Evolutionary conservation across 148 eudicot genomes (phyloP), one percentile per base, ranked within the genome.

Genomic region (Salicornia ramosissima): DNA sequence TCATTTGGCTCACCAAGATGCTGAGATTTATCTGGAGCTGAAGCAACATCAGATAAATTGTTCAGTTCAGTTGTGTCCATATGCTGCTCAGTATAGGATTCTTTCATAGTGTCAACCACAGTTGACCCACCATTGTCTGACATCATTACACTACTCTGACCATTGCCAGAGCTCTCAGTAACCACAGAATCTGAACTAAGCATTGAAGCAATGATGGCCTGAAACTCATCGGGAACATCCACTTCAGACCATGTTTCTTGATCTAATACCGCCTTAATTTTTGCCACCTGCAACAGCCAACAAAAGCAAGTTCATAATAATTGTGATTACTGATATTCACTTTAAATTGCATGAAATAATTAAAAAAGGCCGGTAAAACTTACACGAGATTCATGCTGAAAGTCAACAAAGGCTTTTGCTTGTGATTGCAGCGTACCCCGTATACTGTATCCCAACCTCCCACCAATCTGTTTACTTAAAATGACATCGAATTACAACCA

Each of bases 171-270:
- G 19, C 43, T 59, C 58, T 71, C 88, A 51, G 77, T 43, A 52
- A 50, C n/a, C 19, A 69, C 53, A 73, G 84, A 68, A 80, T 87
- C 88, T 65, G 86, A 80, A 67, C 74, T 72, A 79, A 75, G 75
- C 68, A 91, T 77, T 65, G 93, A 89, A 72, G 76, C 78, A 71
- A 84, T 88, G 70, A 95, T 95, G 72, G 86, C 79, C 79, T 95
- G 99, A 74, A 91, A 95, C 74, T 95, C 99, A 72, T 86, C 91
- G 22, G 97, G 99, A 52, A 91, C 99, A 78, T 95, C 99, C 43
- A 89, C 85, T 81, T 95, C 97, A 64, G 84, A 81, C 99, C 99
- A 95, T 67, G 96, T 91, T 78, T 95, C 99, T 83, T 95, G 99
- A 77, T 95, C 99, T 73, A 95, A 83, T 65, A 91, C 79, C 69